Base-by-base conservation (phyloP, 257 asterid genomes). In the Cruciata laevipes region DNA sequence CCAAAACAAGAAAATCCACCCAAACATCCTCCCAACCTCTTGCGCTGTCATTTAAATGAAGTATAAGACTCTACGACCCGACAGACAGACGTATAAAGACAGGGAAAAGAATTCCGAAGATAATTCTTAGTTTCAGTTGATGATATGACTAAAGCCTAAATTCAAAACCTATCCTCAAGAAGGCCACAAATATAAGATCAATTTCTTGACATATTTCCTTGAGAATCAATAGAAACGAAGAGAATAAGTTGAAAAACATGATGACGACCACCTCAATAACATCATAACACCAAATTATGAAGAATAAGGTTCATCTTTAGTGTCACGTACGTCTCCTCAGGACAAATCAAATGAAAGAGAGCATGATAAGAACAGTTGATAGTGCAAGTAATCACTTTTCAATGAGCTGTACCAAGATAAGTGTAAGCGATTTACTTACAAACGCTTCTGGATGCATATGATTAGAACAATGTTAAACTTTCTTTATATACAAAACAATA, bases 21-120 rank as follows among this genome's bases (percentile, higher is more conserved):
- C 84, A 75, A 88, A 73, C 97, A 88, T 69, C 90, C 87, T 69
- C 86, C 85, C 97, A 96, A 90, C 77, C 95, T 83, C 82, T 90
- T 90, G 58, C 83, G 82, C 96, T 90, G 83, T 70, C 77, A 83
- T 77, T 18, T 24, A 18, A 63, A 51, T 33, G 57, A 74, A 74
- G 31, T 49, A 66, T 78, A 73, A 81, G 74, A 73, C 69, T 11
- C 23, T 61, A 67, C 27, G 21, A 13, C 6, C 10, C 55, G 23
- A 21, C 64, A 55, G 40, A 55, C 47, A 55, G 7, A 23, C 13
- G 6, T 21, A 53, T 17, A 18, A 35, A 7, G 18, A 35, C 35
- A 32, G 11, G 9, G 37, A 33, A 18, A 55, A 68, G 32, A 12
- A 4, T n/a, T 55, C 40, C 52, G 25, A 35, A 68, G 71, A 68